phyloP scores from a whole-genome alignment of 192 early-diverging fungal species.

The Backusella tuberculispora region DNA sequence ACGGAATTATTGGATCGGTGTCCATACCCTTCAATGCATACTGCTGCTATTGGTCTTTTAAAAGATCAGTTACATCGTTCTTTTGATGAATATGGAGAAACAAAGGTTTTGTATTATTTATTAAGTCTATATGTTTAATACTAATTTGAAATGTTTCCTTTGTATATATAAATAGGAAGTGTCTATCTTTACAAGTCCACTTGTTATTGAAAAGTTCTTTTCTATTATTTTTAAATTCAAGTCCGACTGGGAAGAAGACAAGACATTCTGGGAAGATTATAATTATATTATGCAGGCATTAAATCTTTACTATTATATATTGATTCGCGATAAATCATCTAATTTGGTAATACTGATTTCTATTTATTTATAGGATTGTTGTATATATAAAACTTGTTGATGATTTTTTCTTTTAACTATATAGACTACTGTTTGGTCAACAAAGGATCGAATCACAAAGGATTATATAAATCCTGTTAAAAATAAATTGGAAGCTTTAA shows the following conservation, averaged over 20 bases:
- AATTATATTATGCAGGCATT: conserved; percentile 50
- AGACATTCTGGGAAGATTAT: conserved; percentile 43
- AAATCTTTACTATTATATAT: conserved; percentile 53
- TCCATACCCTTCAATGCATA: conserved; percentile 52
- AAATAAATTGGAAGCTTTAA: not conserved
- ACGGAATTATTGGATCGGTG: conserved; percentile 45
- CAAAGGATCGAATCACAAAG: not conserved
- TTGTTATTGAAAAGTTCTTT: conserved; percentile 46
- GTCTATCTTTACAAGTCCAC: conserved; percentile 43
- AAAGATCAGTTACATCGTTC: conserved; percentile 46
- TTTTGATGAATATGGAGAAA: conserved; percentile 29
- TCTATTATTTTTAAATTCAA: conserved; percentile 38
- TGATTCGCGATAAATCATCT: conserved; percentile 48
- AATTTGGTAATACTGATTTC: conserved; percentile 39
- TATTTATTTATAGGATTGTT: not conserved
- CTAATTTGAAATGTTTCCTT: conserved; percentile 1
- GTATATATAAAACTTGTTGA: not conserved
- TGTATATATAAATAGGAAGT: not conserved
- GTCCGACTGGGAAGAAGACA: conserved; percentile 19
- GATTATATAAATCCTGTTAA: conserved; percentile 6
- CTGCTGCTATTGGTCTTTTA: conserved; percentile 49
- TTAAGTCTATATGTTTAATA: not conserved
- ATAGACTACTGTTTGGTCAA: not conserved
- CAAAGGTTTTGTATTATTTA: not conserved
- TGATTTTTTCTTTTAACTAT: not conserved